Evolutionary conservation across 495 filamentous ascomycete species (phyloP).

Genomic region (Penicillium mononematosum): DNA sequence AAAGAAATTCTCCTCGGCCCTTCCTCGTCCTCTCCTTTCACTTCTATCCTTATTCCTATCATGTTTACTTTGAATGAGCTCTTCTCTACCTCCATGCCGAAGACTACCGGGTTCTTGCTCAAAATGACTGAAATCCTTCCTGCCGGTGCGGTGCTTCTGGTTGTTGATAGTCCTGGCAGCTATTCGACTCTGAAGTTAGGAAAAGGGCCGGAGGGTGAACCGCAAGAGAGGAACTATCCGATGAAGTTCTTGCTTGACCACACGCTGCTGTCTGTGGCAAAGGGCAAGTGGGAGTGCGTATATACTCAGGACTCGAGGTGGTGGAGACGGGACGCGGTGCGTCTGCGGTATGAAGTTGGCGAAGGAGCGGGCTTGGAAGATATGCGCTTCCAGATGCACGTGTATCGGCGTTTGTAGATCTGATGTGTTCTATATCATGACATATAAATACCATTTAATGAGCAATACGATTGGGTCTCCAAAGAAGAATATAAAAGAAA

Average conservation of each 20-base stretch:
- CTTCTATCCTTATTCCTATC: conserved; percentile 65
- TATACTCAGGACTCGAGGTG: conserved; percentile 72
- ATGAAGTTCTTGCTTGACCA: conserved; percentile 94
- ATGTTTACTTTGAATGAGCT: conserved; percentile 98
- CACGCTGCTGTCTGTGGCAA: conserved; percentile 58
- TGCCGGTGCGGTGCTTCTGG: conserved; percentile 66
- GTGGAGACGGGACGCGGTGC: conserved; percentile 68
- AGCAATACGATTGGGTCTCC: conserved; percentile 6
- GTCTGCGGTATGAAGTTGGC: conserved; percentile 73
- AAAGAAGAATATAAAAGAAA: conserved; percentile 17
- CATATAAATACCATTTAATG: conserved; percentile 13
- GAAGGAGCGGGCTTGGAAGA: conserved; percentile 67
- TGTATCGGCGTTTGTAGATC: conserved; percentile 56
- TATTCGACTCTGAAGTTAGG: conserved; percentile 78
- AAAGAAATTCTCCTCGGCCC: conserved; percentile 32
- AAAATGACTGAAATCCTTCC: conserved; percentile 55
- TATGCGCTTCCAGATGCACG: conserved; percentile 90
- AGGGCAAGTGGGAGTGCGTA: conserved; percentile 67
- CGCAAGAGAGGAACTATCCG: conserved; percentile 70
- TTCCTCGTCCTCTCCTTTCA: conserved; percentile 15
- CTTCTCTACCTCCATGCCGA: conserved; percentile 69
- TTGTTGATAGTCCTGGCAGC: conserved; percentile 89
- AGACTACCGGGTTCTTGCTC: conserved; percentile 73
- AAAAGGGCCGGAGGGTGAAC: conserved; percentile 29
- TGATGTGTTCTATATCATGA: conserved; percentile 6